Evolutionary conservation across 805 yeast genomes (phyloP), one percentile per base, ranked within the genome.

Genomic region (Yarrowia osloensis): DNA sequence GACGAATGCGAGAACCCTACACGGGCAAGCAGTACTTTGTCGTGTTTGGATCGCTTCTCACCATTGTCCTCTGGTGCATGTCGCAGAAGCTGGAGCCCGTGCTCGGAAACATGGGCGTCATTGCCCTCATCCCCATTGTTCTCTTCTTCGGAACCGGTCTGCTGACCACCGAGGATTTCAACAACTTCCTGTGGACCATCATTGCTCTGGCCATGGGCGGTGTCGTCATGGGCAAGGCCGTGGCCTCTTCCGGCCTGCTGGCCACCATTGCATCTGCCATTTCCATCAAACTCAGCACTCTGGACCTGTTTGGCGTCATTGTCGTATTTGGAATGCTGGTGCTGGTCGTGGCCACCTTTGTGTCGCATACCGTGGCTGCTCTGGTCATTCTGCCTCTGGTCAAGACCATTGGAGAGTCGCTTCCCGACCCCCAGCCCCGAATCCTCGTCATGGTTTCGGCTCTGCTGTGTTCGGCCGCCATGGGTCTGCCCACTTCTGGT

Each of bases 171-270:
- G 97, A 93, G 67, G 99, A 94, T 75, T 92, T 94, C 77, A 94
- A 95, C 78, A 94, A 91, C 76, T 94, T 94, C 76, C 87, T 97
- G 70, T 94, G 99, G 99, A 92, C 96, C 4, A 95, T 94, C 72
- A 95, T 95, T 11, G 86, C 94, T 52, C 81, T 94, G 70, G 98
- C 98, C 4, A 95, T 94, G 99, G 99, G 99, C 35, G 99, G 99
- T 69, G 85, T 94, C 65, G 96, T 97, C 0, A 81, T 94, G 63
- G 99, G 99, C 67, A 92, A 91, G 75, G 97, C 97, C 0, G 98
- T 94, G 0, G 86, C 97, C 0, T 88, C 95, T 9, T 91, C 97
- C 1, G 98, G 98, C 0, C 80, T 94, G 67, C 81, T 94, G 67
- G 82, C 86, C 7, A 87, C 94, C 0, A 88, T 93, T 68, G 98